phyloP scores from a whole-genome alignment of 2,329 filamentous ascomycete genomes.

The Nothomitra cinnamomea region DNA sequence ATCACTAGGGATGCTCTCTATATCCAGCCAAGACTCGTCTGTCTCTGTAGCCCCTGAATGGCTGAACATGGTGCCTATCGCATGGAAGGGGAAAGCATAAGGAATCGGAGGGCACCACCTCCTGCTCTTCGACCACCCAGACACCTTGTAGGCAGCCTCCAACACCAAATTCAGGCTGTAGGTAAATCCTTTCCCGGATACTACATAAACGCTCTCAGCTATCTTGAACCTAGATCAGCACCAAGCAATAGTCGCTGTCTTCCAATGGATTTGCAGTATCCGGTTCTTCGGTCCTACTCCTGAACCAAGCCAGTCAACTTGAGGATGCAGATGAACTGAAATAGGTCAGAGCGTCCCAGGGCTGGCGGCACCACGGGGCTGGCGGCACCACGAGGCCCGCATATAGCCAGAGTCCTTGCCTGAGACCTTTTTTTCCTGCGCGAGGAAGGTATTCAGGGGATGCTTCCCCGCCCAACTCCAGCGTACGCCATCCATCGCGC shows the following conservation, averaged over 20 bases:
- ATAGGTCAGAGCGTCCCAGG: background rate
- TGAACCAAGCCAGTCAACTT: background rate
- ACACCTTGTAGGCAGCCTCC: background rate
- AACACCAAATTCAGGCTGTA: too few relatives aligned
- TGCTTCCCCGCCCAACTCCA: background rate
- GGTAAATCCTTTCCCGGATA: too few relatives aligned
- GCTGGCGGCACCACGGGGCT: background rate
- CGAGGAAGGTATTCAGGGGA: background rate
- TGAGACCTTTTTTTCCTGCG: too few relatives aligned
- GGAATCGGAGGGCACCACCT: background rate
- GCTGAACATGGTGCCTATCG: background rate
- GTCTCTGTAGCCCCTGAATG: background rate
- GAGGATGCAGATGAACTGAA: background rate
- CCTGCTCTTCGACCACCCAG: background rate
- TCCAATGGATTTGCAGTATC: background rate
- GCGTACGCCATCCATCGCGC: background rate
- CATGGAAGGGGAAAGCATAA: background rate
- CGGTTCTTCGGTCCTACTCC: background rate
- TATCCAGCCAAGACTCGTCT: background rate
- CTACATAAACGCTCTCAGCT: background rate
- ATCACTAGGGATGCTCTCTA: too few relatives aligned
- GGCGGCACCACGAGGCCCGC: background rate
- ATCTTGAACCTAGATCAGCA: background rate
- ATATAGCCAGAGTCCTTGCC: background rate
- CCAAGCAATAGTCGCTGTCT: background rate